phyloP scores from a whole-genome alignment of 257 asterid species.

The Datura wrightii region DNA sequence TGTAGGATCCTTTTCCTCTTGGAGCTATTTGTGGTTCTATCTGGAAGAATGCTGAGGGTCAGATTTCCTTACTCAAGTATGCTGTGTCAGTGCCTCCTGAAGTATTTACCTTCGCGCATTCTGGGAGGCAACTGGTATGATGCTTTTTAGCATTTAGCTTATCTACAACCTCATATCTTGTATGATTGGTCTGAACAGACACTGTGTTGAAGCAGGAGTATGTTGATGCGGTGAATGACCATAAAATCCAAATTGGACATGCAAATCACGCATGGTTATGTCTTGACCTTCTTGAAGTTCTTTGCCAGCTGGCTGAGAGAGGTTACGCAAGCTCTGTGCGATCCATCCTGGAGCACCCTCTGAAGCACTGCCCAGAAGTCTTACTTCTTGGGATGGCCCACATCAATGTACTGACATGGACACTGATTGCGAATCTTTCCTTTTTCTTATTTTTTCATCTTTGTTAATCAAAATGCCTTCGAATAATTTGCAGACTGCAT shows the following conservation, averaged over 20 bases:
- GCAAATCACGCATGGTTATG: slow-evolving; percentile 82
- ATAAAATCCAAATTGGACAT: slow-evolving; percentile 60
- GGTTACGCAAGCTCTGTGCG: slow-evolving; percentile 93
- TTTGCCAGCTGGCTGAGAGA: slow-evolving; percentile 87
- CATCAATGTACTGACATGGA: slow-evolving; percentile 61
- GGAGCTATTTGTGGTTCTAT: slow-evolving; percentile 84
- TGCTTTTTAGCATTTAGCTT: slow-evolving; percentile 8
- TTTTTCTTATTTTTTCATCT: slow-evolving; percentile 15
- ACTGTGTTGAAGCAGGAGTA: slow-evolving; percentile 55
- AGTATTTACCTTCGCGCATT: slow-evolving; percentile 83
- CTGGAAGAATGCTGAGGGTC: slow-evolving; percentile 98
- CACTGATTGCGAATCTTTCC: slow-evolving; percentile 21
- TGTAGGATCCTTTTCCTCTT: slow-evolving; percentile 91
- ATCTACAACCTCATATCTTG: neutral
- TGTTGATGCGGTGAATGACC: slow-evolving; percentile 60
- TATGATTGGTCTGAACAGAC: slow-evolving; percentile 26
- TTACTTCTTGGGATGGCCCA: slow-evolving; percentile 93
- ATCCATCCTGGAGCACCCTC: slow-evolving; percentile 76
- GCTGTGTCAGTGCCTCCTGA: slow-evolving; percentile 87
- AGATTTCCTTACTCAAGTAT: slow-evolving; percentile 82
- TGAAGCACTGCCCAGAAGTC: slow-evolving; percentile 77
- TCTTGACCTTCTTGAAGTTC: slow-evolving; percentile 76
- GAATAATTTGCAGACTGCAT: slow-evolving; percentile 74
- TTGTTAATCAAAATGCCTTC: slow-evolving; percentile 32
- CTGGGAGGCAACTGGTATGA: slow-evolving; percentile 79